Evolutionary conservation across 768 basidiomycete species (phyloP).

Genomic region (Tylopilus intermedius): DNA sequence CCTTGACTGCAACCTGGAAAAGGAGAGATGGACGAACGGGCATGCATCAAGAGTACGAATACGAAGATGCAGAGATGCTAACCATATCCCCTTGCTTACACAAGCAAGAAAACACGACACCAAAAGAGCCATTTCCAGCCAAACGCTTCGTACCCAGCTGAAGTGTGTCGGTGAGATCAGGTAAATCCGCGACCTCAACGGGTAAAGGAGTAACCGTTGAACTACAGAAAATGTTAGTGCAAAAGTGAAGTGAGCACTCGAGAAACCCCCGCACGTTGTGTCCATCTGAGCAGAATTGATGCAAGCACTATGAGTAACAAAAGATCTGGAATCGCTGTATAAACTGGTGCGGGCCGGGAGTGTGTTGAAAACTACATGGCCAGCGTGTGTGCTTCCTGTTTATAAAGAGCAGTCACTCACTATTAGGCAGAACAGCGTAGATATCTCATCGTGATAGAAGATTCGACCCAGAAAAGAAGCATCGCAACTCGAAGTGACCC

Average conservation of each 20-base stretch:
- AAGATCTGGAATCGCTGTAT: not conserved
- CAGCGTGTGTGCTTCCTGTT: not conserved
- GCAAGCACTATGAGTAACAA: too few relatives aligned
- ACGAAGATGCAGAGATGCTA: not conserved
- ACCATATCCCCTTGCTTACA: not conserved
- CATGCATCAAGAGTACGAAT: too few relatives aligned
- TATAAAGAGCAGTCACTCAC: not conserved
- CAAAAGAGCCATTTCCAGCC: not conserved
- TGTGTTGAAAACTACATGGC: not conserved
- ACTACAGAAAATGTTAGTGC: not conserved
- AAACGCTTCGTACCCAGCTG: not conserved
- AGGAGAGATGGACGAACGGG: not conserved
- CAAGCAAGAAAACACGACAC: not conserved
- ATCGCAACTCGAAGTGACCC: not conserved
- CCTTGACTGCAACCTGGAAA: slow-evolving; percentile 6
- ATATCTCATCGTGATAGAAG: not conserved
- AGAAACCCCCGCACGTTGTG: not conserved
- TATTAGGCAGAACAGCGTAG: not conserved
- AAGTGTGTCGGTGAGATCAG: slow-evolving; percentile 4
- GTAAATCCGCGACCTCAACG: not conserved
- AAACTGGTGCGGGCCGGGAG: too few relatives aligned
- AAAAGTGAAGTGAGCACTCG: not conserved
- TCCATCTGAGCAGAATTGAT: not conserved
- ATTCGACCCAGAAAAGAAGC: not conserved
- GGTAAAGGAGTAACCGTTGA: not conserved